Evolutionary conservation across 75 land plant species (phyloP), one percentile per base, ranked within the genome.

Genomic region (Adiantum capillusveneris): DNA sequence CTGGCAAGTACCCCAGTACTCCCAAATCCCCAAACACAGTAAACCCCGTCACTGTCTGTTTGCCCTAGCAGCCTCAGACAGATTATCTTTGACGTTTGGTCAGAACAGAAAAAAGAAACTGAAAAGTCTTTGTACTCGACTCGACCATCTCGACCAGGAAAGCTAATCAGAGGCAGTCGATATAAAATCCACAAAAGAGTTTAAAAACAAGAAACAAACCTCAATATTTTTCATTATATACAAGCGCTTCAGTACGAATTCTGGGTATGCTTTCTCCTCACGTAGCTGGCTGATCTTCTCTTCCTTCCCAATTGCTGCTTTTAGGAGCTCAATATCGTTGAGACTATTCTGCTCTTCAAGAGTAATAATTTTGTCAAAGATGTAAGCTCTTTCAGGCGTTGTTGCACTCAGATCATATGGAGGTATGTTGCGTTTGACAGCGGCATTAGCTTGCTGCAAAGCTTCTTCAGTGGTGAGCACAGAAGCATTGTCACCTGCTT

Each of bases 161-260:
- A n/a, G n/a, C n/a, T n/a, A n/a, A n/a, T n/a, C n/a, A n/a, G n/a
- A n/a, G n/a, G n/a, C n/a, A n/a, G n/a, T 34, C 37, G 7, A 5
- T 34, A 34, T 9, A 34, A 34, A 5, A 34, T 5, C 37, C 37
- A 34, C 37, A 34, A 34, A 9, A 34, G 3, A 5, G 3, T 34
- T 34, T 5, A 34, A 9, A 34, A 34, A 9, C 37, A 34, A 34
- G 37, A 34, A 46, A 46, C n/a, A 44, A 49, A 79, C 87, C 77
- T 79, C 1, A 45, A 66, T 56, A 18, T 63, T 58, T 27, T 62
- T 44, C 44, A 93, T 42, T 50, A 77, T 88, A 25, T 72, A 29
- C 16, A 85, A 50, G 21, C 98, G 73, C 62, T 68, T 80, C 66
- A 76, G 71, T 17, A 93, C 83, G 71, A 88, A 93, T 29, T 64